Percentiles rank a stretch among this genome's conserved stretches.
phyloP scores from a whole-genome alignment of 1,284 basidiomycete species.

The Fomitopsis palustris region DNA sequence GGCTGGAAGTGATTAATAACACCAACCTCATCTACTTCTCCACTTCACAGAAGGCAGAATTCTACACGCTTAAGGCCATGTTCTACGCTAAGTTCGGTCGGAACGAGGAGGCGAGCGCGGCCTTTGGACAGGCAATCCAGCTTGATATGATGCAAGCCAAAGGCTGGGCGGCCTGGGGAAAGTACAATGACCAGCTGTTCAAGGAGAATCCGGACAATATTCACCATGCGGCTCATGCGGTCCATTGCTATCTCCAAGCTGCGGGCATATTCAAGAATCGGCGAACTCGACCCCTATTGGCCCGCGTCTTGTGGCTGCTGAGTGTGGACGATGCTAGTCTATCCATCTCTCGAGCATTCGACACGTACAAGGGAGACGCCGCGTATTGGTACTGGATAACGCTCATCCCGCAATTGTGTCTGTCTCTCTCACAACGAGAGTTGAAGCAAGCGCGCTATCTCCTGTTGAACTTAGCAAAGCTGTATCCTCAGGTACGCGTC shows the following conservation, averaged over 20 bases:
- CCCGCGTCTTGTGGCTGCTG: conserved; percentile 95
- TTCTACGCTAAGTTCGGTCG: conserved; percentile 90
- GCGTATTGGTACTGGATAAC: conserved; percentile 99
- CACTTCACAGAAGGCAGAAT: conserved; percentile 93
- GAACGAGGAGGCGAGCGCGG: conserved; percentile 88
- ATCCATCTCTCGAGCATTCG: conserved; percentile 87
- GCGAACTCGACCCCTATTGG: conserved; percentile 90
- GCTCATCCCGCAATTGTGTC: conserved; percentile 92
- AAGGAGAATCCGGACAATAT: conserved; percentile 78
- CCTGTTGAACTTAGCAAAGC: conserved; percentile 87
- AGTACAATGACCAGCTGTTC: conserved; percentile 93
- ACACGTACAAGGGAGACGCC: conserved; percentile 94
- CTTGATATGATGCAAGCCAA: conserved; percentile 95
- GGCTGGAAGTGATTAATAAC: conserved; percentile 98
- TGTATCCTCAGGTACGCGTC: conserved; percentile 82
- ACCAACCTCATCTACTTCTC: conserved; percentile 99
- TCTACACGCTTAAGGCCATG: conserved; percentile 99
- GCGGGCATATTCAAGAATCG: conserved; percentile 94
- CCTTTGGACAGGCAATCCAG: conserved; percentile 94
- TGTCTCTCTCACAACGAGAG: conserved; percentile 89
- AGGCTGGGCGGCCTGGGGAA: conserved; percentile 99
- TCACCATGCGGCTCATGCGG: conserved; percentile 82
- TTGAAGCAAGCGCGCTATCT: conserved; percentile 91
- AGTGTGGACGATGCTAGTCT: conserved; percentile 83
- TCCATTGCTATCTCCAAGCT: conserved; percentile 97